Evolutionary conservation across 257 asterid genomes (phyloP).

Genomic region (Plantago ovata): DNA sequence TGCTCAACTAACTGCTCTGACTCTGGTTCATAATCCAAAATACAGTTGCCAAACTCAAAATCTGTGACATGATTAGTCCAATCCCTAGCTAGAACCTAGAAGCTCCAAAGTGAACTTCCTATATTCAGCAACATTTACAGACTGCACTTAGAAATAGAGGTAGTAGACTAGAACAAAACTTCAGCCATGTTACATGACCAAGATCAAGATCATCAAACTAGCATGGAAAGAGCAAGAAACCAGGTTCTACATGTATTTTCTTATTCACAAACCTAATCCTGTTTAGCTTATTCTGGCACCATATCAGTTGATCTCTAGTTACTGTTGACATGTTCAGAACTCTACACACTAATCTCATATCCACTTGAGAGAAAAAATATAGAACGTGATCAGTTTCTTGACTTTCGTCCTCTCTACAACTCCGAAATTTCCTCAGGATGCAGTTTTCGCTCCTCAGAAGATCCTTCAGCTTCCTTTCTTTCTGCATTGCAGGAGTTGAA

Average conservation of each 20-base stretch:
- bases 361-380: slow-evolving; percentile 72
- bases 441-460: slow-evolving; percentile 65
- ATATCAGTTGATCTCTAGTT: slow-evolving; percentile 61
- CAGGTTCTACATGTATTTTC: slow-evolving; percentile 60
- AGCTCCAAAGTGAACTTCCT: too few species aligned
- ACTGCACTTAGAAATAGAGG: too few species aligned
- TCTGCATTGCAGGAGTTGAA: slow-evolving; percentile 43
- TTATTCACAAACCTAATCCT: slow-evolving; percentile 64
- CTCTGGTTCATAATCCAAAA: too few species aligned
- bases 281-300: slow-evolving; percentile 73
- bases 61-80: too few species aligned
- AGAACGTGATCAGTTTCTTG: slow-evolving; percentile 63
- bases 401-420: slow-evolving; percentile 34
- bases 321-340: slow-evolving; percentile 70
- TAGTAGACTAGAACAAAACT: background rate
- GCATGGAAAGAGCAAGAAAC: slow-evolving; percentile 87
- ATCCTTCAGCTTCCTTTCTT: slow-evolving; percentile 77
- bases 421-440: slow-evolving; percentile 53
- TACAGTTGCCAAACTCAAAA: too few species aligned
- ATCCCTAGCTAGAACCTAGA: too few species aligned
- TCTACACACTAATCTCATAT: slow-evolving; percentile 72
- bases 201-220: slow-evolving; percentile 14
- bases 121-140: too few species aligned
- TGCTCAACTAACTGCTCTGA: too few species aligned
- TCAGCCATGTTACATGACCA: background rate